A percentile compares a stretch with the other conserved stretches of the same genome.
These are phyloP conservation scores for Cladosporium sp. DNA, from an alignment of 2,329 filamentous ascomycete species.

Conservation along the genomic window DNA sequence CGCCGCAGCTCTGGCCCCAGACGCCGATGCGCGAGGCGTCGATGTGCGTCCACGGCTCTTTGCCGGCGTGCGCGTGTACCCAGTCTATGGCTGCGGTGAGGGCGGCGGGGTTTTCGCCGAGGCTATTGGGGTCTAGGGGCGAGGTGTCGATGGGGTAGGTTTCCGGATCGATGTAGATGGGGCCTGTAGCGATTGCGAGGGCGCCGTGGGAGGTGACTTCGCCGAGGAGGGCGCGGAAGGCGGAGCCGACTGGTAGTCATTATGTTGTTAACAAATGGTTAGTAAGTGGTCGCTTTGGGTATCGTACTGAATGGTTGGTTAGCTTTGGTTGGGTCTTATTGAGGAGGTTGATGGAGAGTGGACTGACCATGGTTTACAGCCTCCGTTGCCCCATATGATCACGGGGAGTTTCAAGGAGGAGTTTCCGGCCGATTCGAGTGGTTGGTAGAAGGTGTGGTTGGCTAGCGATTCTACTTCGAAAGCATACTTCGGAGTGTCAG, in stretches of 20 bases:
- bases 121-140: slow-evolving; percentile 1
- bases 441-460: slow-evolving; percentile 11
- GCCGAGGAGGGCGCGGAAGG: not conserved
- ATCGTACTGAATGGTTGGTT: not conserved
- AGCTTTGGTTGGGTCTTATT: not conserved
- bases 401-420: not conserved
- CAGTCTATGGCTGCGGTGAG: slow-evolving; percentile 6
- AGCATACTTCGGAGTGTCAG: not conserved
- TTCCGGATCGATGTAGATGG: slow-evolving; percentile 12
- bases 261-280: not conserved
- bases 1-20: slow-evolving; percentile 12
- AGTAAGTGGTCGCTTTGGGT: not conserved
- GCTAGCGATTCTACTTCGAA: slow-evolving; percentile 1
- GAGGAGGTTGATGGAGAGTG: too few relatives aligned
- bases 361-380: slow-evolving; percentile 2
- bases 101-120: slow-evolving; percentile 1
- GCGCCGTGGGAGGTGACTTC: not conserved
- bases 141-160: not conserved
- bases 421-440: not conserved
- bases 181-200: not conserved
- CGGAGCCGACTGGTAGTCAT: not conserved
- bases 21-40: slow-evolving; percentile 5
- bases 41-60: not conserved
- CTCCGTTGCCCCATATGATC: slow-evolving; percentile 1
- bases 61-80: not conserved